Evolutionary conservation across 176 grass and related monocot species (phyloP).

Genomic region (Aechmea fasciata): DNA sequence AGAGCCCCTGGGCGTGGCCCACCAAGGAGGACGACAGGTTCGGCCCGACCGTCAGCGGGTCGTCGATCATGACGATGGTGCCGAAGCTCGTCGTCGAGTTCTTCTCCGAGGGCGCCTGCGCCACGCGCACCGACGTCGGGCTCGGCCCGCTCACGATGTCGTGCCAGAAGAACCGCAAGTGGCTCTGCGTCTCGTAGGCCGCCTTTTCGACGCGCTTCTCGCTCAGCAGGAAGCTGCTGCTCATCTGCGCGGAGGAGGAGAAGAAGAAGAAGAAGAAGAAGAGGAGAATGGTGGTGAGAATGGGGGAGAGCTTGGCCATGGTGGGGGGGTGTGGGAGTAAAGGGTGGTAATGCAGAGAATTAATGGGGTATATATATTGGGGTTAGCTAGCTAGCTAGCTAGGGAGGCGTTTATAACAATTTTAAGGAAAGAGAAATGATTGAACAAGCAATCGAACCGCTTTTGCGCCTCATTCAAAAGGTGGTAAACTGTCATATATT

Average conservation of each 20-base stretch:
- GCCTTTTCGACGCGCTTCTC: neutral
- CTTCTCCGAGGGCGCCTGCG: constrained; percentile 21
- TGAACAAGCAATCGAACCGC: too few relatives aligned
- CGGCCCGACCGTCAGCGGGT: constrained; percentile 35
- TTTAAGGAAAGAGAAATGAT: too few relatives aligned
- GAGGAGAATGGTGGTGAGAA: neutral
- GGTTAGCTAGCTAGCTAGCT: neutral
- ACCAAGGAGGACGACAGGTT: constrained; percentile 22
- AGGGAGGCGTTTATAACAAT: neutral
- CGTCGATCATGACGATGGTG: constrained; percentile 53
- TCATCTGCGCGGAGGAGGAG: too few relatives aligned
- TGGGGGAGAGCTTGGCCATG: neutral
- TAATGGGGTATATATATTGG: neutral
- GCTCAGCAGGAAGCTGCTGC: constrained; percentile 5
- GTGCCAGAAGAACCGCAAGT: constrained; percentile 56
- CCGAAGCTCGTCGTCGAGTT: constrained; percentile 42
- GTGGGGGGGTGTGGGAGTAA: neutral
- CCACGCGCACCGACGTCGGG: constrained; percentile 42
- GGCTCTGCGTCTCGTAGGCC: constrained; percentile 6
- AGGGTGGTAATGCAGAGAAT: neutral
- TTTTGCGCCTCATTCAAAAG: too few relatives aligned
- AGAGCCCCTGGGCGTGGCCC: constrained; percentile 66
- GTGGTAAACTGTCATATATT: too few relatives aligned
- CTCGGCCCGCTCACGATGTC: constrained; percentile 31
- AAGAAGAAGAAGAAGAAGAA: too few relatives aligned